Conservation (phyloP, 2,329 filamentous ascomycete species). For the Pseudocercospora eumusae region DNA sequence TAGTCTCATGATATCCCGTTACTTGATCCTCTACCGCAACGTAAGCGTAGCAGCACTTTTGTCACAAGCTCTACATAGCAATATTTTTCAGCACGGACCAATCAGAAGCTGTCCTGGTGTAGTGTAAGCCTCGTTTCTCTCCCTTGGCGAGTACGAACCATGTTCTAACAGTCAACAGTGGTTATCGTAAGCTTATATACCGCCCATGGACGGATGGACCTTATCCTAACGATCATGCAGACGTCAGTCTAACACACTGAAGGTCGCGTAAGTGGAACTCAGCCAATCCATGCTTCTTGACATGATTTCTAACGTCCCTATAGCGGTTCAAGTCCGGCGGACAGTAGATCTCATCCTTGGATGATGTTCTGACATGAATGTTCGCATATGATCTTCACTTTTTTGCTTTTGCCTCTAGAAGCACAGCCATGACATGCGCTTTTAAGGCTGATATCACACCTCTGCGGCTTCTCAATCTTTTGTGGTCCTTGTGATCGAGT, state of each 20-base stretch:
- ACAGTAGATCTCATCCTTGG: background rate
- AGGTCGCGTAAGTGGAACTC: background rate
- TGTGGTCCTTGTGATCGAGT: no score
- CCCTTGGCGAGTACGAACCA: no score
- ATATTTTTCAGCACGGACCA: background rate
- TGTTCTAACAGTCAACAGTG: background rate
- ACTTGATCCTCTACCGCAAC: no score
- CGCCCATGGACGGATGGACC: background rate
- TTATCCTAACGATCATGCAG: background rate
- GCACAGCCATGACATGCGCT: no score
- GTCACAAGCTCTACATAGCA: background rate
- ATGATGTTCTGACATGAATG: background rate
- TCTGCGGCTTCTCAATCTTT: background rate
- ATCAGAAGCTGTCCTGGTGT: conserved; percentile 1
- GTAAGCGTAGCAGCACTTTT: no score
- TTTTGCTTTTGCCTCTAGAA: background rate
- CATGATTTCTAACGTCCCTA: background rate
- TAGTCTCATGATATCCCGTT: no score
- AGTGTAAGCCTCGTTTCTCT: background rate
- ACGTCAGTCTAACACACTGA: conserved; percentile 12
- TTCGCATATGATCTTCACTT: background rate
- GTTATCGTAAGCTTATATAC: background rate
- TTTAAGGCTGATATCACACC: background rate
- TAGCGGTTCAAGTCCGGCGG: conserved; percentile 7
- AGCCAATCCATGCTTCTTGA: no score